A percentile compares a stretch with the other conserved stretches of the same genome.
phyloP scores from a whole-genome alignment of 257 asterid genomes.

The Rehmannia glutinosa region DNA sequence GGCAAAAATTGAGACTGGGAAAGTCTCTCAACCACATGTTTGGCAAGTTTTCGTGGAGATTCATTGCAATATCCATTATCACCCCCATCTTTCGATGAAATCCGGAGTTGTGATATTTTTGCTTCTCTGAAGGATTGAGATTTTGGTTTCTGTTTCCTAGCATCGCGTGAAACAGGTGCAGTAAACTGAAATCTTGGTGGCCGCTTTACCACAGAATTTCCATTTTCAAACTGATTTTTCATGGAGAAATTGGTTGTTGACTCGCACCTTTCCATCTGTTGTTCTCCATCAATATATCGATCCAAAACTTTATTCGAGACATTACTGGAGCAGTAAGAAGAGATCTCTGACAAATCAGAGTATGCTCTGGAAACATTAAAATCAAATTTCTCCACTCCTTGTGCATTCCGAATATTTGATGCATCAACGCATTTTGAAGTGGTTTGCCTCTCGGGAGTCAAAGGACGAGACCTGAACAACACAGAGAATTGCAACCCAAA shows the following conservation, averaged over 20 bases:
- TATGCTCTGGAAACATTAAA: constrained; percentile 31
- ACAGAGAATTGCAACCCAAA: constrained; percentile 6
- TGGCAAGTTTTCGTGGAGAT: constrained; percentile 84
- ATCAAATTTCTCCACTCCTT: constrained; percentile 40
- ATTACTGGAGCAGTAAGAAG: constrained; percentile 76
- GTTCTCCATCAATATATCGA: constrained; percentile 92
- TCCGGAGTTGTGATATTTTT: no score
- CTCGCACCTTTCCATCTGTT: constrained; percentile 47
- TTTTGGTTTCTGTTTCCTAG: constrained; percentile 68
- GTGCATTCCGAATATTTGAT: constrained; percentile 29
- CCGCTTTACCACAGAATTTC: constrained; percentile 38
- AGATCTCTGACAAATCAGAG: constrained; percentile 65
- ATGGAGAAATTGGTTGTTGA: constrained; percentile 27
- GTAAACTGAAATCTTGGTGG: constrained; percentile 53
- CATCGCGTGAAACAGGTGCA: constrained; percentile 44
- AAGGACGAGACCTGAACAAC: constrained; percentile 62
- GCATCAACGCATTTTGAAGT: constrained; percentile 35
- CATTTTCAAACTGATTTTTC: constrained; percentile 41
- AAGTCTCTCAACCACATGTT: constrained; percentile 90
- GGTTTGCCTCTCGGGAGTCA: constrained; percentile 77
- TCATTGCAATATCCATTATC: constrained; percentile 53
- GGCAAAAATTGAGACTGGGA: constrained; percentile 59
- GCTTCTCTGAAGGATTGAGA: constrained; percentile 73
- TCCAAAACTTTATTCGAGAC: constrained; percentile 78
- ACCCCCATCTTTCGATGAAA: constrained; percentile 43